Evolutionary conservation across 2,329 filamentous ascomycete genomes (phyloP).

Genomic region (Sordariomycetes sp.): DNA sequence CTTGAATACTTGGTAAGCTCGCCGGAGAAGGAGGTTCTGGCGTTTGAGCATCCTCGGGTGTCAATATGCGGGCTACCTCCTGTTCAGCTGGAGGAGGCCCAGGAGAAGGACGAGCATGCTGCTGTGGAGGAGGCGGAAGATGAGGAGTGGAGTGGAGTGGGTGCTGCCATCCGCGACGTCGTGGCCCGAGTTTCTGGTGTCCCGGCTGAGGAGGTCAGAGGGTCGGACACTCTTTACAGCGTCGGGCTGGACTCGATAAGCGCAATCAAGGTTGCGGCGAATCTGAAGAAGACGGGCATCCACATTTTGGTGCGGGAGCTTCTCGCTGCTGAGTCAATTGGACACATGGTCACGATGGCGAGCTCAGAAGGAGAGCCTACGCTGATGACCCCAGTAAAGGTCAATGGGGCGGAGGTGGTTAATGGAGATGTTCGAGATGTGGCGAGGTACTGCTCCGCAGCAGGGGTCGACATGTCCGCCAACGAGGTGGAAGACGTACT

Average conservation of each 20-base stretch:
- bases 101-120: background rate
- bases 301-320: conserved; percentile 57
- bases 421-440: background rate
- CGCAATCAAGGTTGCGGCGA: conserved; percentile 67
- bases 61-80: conserved; percentile 51
- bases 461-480: conserved; percentile 16
- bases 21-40: conserved; percentile 36
- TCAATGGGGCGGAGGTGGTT: background rate
- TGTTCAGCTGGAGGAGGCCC: conserved; percentile 2
- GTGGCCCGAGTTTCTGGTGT: conserved; percentile 48
- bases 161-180: conserved; percentile 27
- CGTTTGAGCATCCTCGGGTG: conserved; percentile 34
- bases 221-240: conserved; percentile 59
- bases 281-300: conserved; percentile 52
- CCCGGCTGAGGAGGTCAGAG: conserved; percentile 40
- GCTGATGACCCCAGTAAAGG: background rate
- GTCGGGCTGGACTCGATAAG: conserved; percentile 86
- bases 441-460: background rate
- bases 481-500: conserved; percentile 41
- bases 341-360: conserved; percentile 39
- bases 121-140: background rate
- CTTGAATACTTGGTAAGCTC: conserved; percentile 40
- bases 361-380: background rate
- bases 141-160: conserved; percentile 18
- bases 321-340: conserved; percentile 50